Percentiles rank a stretch among this genome's conserved stretches.
Conservation (phyloP, 73 alveolate genomes). For the Paramecium caudatum region DNA sequence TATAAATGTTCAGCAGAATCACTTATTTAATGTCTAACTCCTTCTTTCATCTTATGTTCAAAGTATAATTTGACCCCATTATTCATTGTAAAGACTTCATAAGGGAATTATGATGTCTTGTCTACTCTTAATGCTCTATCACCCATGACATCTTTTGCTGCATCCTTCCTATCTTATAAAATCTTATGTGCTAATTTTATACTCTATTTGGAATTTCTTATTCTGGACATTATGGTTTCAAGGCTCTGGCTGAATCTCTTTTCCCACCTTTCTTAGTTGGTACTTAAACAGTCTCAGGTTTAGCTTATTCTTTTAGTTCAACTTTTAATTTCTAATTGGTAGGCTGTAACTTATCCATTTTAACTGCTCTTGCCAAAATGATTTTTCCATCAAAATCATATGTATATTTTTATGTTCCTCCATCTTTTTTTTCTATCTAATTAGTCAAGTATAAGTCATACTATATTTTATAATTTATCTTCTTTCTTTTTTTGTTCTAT, state of each 20-base stretch:
- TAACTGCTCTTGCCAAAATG: neutral
- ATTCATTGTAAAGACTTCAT: constrained; percentile 47
- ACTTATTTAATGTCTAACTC: constrained; percentile 9
- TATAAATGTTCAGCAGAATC: constrained; percentile 52
- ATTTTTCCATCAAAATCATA: constrained; percentile 64
- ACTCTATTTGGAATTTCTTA: constrained; percentile 40
- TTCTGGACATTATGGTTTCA: neutral
- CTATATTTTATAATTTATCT: constrained; percentile 5
- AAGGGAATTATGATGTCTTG: constrained; percentile 41
- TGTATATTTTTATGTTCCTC: constrained; percentile 34
- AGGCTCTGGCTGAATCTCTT: neutral
- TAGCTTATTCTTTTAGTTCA: constrained; percentile 24
- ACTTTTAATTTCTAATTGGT: constrained; percentile 43
- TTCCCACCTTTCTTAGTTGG: neutral
- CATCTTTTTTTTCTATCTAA: constrained; percentile 49
- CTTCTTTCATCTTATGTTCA: constrained; percentile 47
- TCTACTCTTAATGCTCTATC: constrained; percentile 54
- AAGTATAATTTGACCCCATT: constrained; percentile 45
- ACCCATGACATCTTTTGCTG: constrained; percentile 55
- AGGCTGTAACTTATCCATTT: constrained; percentile 37
- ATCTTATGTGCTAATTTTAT: constrained; percentile 5
- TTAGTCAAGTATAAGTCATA: neutral
- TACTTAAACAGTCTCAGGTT: neutral
- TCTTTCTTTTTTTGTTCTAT: constrained; percentile 44
- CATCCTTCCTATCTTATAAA: constrained; percentile 46